These are phyloP conservation scores for Trichoderma pleuroti DNA, from an alignment of 2,329 filamentous ascomycete species.

Conservation along the genomic window DNA sequence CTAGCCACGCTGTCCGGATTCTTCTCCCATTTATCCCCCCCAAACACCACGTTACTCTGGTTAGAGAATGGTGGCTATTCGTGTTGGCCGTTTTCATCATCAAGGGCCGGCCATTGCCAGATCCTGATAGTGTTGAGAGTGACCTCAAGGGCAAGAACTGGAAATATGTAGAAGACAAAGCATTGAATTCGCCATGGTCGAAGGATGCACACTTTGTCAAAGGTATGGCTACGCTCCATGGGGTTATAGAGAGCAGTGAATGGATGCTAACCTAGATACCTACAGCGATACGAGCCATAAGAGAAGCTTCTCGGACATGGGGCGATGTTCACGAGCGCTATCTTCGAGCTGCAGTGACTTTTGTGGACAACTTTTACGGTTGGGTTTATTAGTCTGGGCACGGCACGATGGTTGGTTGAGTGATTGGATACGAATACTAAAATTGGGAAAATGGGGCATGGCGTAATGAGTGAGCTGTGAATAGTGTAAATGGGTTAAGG, in stretches of 20 bases:
- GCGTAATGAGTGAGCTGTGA: not conserved
- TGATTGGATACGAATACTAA: not conserved
- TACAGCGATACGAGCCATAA: constrained; percentile 67
- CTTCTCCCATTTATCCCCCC: constrained; percentile 73
- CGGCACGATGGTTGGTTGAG: not conserved
- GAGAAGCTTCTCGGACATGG: constrained; percentile 71
- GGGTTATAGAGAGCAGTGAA: not conserved
- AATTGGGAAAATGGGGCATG: not conserved
- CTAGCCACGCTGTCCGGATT: constrained; percentile 83
- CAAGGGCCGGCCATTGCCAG: constrained; percentile 68
- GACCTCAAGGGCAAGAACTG: constrained; percentile 67
- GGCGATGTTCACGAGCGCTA: constrained; percentile 64
- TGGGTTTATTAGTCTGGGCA: constrained; percentile 45
- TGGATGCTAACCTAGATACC: constrained; percentile 12
- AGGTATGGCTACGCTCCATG: constrained; percentile 44
- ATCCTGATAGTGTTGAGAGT: constrained; percentile 57
- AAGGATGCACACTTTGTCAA: constrained; percentile 85
- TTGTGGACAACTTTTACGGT: constrained; percentile 69
- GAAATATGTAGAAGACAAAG: constrained; percentile 70
- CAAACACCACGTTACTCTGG: constrained; percentile 67
- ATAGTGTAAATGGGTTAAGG: not conserved
- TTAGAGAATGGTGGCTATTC: constrained; percentile 89
- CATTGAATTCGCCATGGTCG: constrained; percentile 62
- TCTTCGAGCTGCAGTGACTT: constrained; percentile 64
- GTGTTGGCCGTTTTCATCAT: constrained; percentile 73